A percentile compares a stretch with the other conserved stretches of the same genome.
Conservation (phyloP, 2,329 filamentous ascomycete species). For the Seiridium cupressi region DNA sequence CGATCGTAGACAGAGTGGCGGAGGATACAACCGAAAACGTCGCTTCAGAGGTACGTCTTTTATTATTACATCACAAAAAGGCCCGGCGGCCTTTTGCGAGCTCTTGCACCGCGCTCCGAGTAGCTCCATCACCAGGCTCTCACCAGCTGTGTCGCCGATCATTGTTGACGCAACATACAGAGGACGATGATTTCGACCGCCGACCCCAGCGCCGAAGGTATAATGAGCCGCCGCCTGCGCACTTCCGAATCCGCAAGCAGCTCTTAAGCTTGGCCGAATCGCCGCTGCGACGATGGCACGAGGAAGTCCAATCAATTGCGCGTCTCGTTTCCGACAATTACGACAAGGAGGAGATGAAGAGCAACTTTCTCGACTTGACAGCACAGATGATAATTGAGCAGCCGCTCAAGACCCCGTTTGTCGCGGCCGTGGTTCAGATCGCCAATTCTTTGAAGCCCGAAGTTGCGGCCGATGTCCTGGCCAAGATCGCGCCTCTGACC, state of each 20-base stretch:
- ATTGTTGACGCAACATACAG: constrained; percentile 34
- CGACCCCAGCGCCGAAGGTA: constrained; percentile 73
- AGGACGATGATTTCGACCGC: constrained; percentile 75
- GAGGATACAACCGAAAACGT: constrained; percentile 69
- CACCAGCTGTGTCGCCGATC: neutral
- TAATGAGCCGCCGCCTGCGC: constrained; percentile 56
- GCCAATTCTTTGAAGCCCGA: constrained; percentile 77
- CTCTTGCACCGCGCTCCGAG: neutral
- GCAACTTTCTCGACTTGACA: constrained; percentile 69
- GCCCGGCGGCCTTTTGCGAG: too few species aligned
- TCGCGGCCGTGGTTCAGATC: constrained; percentile 78
- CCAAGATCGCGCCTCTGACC: constrained; percentile 56
- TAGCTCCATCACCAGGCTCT: neutral
- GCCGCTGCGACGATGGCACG: constrained; percentile 72
- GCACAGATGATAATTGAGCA: constrained; percentile 83
- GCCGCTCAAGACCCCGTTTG: constrained; percentile 95
- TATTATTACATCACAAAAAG: neutral
- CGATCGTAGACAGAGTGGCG: constrained; percentile 48
- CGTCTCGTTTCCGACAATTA: constrained; percentile 78
- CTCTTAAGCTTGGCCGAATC: constrained; percentile 80
- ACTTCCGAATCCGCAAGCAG: constrained; percentile 73
- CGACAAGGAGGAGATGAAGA: constrained; percentile 77
- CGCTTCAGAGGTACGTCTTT: constrained; percentile 69
- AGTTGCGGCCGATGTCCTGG: constrained; percentile 69
- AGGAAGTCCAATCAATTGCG: constrained; percentile 74